A percentile compares a stretch with the other conserved stretches of the same genome.
These are phyloP conservation scores for sweet orange (Citrus sinensis) DNA, from an alignment of 345 rosid genomes.

Conservation along the genomic window DVS_A1.0 CM039165.1:31052501-31053000, in stretches of 20 bases:
- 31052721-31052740: conserved; percentile 5
- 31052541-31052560: not conserved
- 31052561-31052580: not conserved
- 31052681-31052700: not conserved
- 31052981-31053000: conserved; percentile 82
- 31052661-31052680: not conserved
- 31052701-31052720: conserved; percentile 2
- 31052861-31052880: conserved; percentile 73
- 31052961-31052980: conserved; percentile 93
- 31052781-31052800: conserved; percentile 83
- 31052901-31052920: conserved; percentile 44
- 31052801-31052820: conserved; percentile 90
- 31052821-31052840: conserved; percentile 88
- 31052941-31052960: conserved; percentile 64
- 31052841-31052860: conserved; percentile 90
- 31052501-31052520: conserved; percentile 7
- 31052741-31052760: conserved; percentile 44
- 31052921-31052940: conserved; percentile 49
- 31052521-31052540: conserved; percentile 8
- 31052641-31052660: not conserved
- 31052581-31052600: not conserved
- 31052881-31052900: conserved; percentile 84
- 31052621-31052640: not conserved
- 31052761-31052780: conserved; percentile 91
- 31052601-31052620: not conserved